Evolutionary conservation across 208 protist genomes (phyloP).

Genomic region (Endotrypanum monterogeii): DNA sequence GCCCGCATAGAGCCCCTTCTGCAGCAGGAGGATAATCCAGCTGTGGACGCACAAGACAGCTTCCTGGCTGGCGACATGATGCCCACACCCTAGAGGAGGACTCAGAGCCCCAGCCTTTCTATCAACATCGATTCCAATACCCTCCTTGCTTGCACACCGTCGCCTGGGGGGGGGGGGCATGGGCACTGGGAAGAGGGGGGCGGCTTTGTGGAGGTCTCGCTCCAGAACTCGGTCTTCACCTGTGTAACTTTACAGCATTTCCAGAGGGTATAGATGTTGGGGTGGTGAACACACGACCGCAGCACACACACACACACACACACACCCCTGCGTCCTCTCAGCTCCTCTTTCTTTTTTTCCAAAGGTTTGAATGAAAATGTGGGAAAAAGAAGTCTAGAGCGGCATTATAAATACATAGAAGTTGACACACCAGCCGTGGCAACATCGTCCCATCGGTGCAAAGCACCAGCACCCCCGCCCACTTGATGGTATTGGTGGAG

Average conservation of each 20-base stretch:
- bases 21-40: conserved; percentile 84
- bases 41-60: conserved; percentile 67
- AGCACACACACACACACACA: not conserved
- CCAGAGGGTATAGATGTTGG: not conserved
- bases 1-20: conserved; percentile 82
- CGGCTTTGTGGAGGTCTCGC: not conserved
- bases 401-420: conserved; percentile 2
- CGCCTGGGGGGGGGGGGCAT: not conserved
- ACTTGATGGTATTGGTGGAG: too few species aligned
- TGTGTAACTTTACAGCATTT: not conserved
- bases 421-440: not conserved
- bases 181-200: not conserved
- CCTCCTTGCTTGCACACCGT: not conserved
- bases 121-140: not conserved
- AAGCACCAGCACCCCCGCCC: too few species aligned
- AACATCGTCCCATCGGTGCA: not conserved
- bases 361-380: not conserved
- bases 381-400: not conserved
- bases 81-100: conserved; percentile 40
- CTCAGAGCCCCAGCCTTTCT: not conserved
- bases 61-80: conserved; percentile 87
- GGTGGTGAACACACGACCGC: not conserved
- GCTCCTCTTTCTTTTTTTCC: not conserved
- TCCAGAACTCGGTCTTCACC: not conserved
- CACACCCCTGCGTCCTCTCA: not conserved